Base-by-base conservation (phyloP, 1,284 basidiomycete species). In the Apiotrichum laibachii region DNA sequence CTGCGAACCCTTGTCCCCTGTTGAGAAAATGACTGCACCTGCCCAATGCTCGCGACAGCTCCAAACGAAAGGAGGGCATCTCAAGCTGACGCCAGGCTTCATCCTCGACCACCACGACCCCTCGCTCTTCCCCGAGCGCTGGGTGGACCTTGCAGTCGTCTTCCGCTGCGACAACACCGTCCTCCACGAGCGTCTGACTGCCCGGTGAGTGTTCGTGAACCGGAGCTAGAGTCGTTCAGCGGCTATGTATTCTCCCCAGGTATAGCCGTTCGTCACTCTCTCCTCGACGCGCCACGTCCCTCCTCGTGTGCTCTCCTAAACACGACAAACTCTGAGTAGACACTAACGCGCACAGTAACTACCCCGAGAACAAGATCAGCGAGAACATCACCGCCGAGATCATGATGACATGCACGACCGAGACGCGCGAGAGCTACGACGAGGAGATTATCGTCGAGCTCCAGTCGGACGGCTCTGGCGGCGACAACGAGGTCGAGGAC, bases 351-450 rank as follows among this genome's bases (percentile, higher is more conserved):
- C 34, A 11, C 74, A 97, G 95, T 65, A 85, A 85, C 13, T 99
- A 99, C 73, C 81, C 89, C 1, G 77, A 92, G 49, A 90, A 91
- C 73, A 99, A 99, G 80, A 92, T 99, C 12, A 89, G 94, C 74
- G 96, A 99, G 78, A 99, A 99, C 77, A 95, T 99, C 78, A 88
- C 94, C 68, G 93, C 94, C 11, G 95, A 99, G 79, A 99, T 99
- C 73, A 97, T 99, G 94, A 84, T 91, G 71, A 87, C 93, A 39
- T 88, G 96, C 26, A 80, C 89, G 11, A 88, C 91, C 47, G 95
- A 99, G 76, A 94, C 95, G 2, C 82, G 86, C 40, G 85, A 86
- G 43, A 89, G 90, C 1, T 99, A 98, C 76, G 84, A 87, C 0
- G 75, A 83, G 22, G 88, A 92, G 75, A 90, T 95, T 63, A 84